These are phyloP conservation scores for Avena insularis DNA, from an alignment of 176 grass and related monocot genomes.

Conservation along the genomic window DNA sequence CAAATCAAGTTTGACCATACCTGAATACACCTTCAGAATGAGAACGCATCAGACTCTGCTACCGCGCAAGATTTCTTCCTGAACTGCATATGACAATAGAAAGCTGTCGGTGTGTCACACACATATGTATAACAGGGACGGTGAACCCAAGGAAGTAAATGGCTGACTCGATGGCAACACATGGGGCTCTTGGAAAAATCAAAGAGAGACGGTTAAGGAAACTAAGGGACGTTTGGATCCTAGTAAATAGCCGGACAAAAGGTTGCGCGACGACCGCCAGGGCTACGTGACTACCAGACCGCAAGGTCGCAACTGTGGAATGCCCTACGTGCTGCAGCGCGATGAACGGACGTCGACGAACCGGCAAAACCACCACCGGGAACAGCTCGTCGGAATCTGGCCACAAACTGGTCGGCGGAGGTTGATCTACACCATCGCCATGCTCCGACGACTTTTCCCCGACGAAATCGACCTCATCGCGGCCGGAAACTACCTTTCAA, in stretches of 20 bases:
- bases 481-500: too few relatives aligned
- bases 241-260: not conserved
- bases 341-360: too few relatives aligned
- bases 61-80: not conserved
- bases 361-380: too few relatives aligned
- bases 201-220: not conserved
- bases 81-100: not conserved
- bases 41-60: not conserved
- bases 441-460: too few relatives aligned
- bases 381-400: too few relatives aligned
- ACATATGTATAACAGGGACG: not conserved
- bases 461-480: too few relatives aligned
- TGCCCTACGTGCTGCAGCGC: too few relatives aligned
- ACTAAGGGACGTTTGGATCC: not conserved
- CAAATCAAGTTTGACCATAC: not conserved
- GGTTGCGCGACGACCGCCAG: too few relatives aligned
- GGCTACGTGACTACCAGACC: too few relatives aligned
- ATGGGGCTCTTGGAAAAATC: not conserved
- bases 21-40: not conserved
- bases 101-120: not conserved
- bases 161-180: not conserved
- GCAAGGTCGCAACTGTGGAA: too few relatives aligned
- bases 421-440: too few relatives aligned
- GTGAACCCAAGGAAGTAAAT: not conserved
- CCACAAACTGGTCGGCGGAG: too few relatives aligned